Evolutionary conservation across 495 filamentous ascomycete genomes (phyloP), one percentile per base, ranked within the genome.

Genomic region (Talaromyces borbonicus): DNA sequence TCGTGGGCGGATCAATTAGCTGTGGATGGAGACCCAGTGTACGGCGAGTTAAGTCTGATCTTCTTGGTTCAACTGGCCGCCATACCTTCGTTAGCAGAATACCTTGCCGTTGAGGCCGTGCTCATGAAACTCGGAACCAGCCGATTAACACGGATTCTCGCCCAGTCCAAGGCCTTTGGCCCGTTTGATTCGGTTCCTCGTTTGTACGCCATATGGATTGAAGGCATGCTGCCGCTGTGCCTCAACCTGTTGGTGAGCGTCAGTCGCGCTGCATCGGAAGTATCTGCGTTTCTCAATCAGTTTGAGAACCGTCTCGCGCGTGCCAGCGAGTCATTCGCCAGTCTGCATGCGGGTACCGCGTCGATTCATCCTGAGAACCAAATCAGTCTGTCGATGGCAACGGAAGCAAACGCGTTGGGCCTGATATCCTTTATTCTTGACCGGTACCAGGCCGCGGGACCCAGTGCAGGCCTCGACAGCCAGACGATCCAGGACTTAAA

Each of bases 61-160:
- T 90, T 95, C 60, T 79, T 99, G 14, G 78, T 95, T 41, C 86
- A 90, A 53, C 71, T 99, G 24, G 95, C 89, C 1, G 78, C 73
- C 29, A 69, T 97, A 3, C 84, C 84, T n/a, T 54, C 74, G 15
- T 71, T 97, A 18, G 92, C 92, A 6, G 90, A 98, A 56, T 83
- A 87, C 44, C 75, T 97, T 26, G 92, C 90, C 4, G 80, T 84
- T 24, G 87, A 94, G 56, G 88, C 78, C 41, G 70, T 94, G 4
- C 74, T 98, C 1, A 72, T 78, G 43, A 81, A 84, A 37, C 69
- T 98, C 26, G 78, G 79, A 8, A 78, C 81, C n/a, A 85, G 88
- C 43, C 85, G 78, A 33, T 64, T 95, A 3, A 77, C 82, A 7
- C 75, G 77, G 32, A 77, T 81, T 57, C 77, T 93, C 55, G 75